Percentiles rank a stretch among this genome's conserved stretches.
Evolutionary conservation across 2,329 filamentous ascomycete genomes (phyloP).

Genomic region (Penicillium sp.): DNA sequence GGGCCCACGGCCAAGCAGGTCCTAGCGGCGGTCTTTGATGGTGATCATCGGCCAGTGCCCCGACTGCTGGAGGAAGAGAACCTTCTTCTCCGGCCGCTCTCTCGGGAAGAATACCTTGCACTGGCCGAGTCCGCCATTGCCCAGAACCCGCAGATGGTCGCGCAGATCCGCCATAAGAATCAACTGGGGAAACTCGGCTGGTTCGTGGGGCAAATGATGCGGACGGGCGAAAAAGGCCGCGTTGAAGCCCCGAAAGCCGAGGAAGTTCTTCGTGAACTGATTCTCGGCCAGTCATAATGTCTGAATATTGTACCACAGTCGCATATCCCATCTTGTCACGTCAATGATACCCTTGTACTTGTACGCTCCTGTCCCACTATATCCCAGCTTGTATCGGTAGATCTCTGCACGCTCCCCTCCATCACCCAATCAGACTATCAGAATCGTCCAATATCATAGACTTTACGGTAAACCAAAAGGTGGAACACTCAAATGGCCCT

Average conservation of each 20-base stretch:
- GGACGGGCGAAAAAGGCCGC: slow-evolving; percentile 53
- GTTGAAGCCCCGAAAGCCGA: slow-evolving; percentile 58
- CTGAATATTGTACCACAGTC: slow-evolving; percentile 7
- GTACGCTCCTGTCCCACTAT: slow-evolving; percentile 2
- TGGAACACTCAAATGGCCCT: slow-evolving; percentile 22
- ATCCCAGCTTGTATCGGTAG: slow-evolving; percentile 2
- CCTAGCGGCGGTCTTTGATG: slow-evolving; percentile 51
- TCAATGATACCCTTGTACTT: slow-evolving; percentile 23
- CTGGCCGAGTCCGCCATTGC: slow-evolving; percentile 51
- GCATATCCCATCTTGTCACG: slow-evolving; percentile 1
- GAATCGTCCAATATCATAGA: no score
- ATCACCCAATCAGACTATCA: no score
- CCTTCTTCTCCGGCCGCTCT: slow-evolving; percentile 51
- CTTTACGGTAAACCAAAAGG: slow-evolving; percentile 22
- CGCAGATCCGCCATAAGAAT: slow-evolving; percentile 53
- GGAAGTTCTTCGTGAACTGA: slow-evolving; percentile 47
- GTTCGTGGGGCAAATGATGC: slow-evolving; percentile 65
- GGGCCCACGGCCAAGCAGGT: slow-evolving; percentile 56
- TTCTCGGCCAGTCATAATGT: slow-evolving; percentile 27
- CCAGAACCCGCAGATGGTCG: slow-evolving; percentile 53
- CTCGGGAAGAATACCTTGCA: slow-evolving; percentile 50
- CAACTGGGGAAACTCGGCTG: slow-evolving; percentile 62
- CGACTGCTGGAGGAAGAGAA: slow-evolving; percentile 54
- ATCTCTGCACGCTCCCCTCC: not conserved
- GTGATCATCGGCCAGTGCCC: slow-evolving; percentile 45